A percentile compares a stretch with the other conserved stretches of the same genome.
Evolutionary conservation across 306 rosid genomes (phyloP).

Genomic region (Vigna unguiculata): DNA sequence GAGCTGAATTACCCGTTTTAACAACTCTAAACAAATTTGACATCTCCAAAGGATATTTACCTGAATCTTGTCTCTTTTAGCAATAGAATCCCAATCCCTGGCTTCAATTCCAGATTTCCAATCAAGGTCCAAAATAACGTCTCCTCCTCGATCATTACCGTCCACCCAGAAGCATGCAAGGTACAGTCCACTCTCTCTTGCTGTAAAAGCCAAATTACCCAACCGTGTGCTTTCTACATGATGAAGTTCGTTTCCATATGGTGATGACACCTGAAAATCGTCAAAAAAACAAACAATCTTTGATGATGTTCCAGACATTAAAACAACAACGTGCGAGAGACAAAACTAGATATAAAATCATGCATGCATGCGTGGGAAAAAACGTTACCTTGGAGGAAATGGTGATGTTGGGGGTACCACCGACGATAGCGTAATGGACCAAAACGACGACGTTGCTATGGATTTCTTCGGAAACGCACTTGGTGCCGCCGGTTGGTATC

Average conservation of each 20-base stretch:
- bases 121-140: conserved; percentile 68
- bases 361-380: neutral
- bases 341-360: neutral
- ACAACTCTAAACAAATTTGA: too few relatives aligned
- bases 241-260: conserved; percentile 76
- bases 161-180: conserved; percentile 78
- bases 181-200: conserved; percentile 84
- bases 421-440: conserved; percentile 67
- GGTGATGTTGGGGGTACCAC: conserved; percentile 53
- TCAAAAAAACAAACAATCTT: too few relatives aligned
- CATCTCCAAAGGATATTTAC: too few relatives aligned
- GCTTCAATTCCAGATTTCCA: conserved; percentile 96
- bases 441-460: conserved; percentile 86
- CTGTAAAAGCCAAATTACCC: conserved; percentile 85
- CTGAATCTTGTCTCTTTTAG: conserved; percentile 91
- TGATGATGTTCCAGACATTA: too few relatives aligned
- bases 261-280: conserved; percentile 89
- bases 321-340: too few relatives aligned
- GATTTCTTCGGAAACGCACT: conserved; percentile 93
- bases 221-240: conserved; percentile 56
- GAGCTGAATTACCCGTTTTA: too few relatives aligned
- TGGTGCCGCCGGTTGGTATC: conserved; percentile 63
- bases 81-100: conserved; percentile 94
- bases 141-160: conserved; percentile 43
- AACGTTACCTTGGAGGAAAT: conserved; percentile 71